phyloP scores from a whole-genome alignment of 306 rosid species.

The Pachyrhizus erosus region DNA sequence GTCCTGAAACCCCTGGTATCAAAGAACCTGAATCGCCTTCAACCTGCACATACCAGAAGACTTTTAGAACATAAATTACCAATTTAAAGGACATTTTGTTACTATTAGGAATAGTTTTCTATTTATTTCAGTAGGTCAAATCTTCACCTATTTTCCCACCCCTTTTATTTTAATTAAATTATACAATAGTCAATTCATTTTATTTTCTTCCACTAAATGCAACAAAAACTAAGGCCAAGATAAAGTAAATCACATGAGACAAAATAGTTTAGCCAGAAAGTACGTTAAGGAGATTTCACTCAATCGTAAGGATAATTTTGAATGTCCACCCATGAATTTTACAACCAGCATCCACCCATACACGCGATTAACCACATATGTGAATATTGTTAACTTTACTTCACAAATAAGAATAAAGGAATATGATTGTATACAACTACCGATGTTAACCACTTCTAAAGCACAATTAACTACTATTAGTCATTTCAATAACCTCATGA shows the following conservation, averaged over 20 bases:
- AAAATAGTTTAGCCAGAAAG: too few species aligned
- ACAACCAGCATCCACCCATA: background rate
- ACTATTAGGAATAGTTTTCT: too few species aligned
- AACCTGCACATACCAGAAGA: conserved; percentile 57
- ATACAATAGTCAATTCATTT: too few species aligned
- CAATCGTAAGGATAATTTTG: too few species aligned
- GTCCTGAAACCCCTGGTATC: conserved; percentile 72
- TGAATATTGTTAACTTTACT: background rate
- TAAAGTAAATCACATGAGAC: too few species aligned
- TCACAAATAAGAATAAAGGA: background rate
- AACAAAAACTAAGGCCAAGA: too few species aligned
- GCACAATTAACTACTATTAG: background rate
- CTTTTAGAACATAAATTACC: conserved; percentile 8
- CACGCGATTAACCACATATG: background rate
- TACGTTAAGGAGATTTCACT: too few species aligned
- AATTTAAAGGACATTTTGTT: conserved; percentile 1
- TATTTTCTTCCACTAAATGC: too few species aligned
- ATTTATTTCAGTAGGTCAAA: too few species aligned
- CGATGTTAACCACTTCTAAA: background rate
- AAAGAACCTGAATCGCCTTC: conserved; percentile 73
- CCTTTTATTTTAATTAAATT: too few species aligned
- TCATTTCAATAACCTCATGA: background rate
- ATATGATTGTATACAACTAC: background rate
- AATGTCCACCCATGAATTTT: too few species aligned
- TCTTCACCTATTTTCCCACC: too few species aligned